These are phyloP conservation scores for Ilyonectria destructans DNA, from an alignment of 2,329 filamentous ascomycete genomes.

Conservation along the genomic window DNA sequence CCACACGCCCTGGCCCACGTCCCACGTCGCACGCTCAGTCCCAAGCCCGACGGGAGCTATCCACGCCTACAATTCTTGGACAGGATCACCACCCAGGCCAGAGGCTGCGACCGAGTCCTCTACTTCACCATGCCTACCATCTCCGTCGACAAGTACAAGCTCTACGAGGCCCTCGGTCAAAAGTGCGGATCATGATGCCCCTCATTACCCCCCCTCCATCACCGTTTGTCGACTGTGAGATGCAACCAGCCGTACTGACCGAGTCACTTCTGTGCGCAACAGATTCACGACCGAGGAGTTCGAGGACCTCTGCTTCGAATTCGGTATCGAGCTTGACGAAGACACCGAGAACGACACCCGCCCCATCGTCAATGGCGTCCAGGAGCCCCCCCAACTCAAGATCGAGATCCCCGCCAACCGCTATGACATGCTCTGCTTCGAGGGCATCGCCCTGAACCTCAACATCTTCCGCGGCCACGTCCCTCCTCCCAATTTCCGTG, in stretches of 20 bases:
- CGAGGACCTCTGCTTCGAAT: conserved; percentile 98
- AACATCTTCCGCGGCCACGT: conserved; percentile 91
- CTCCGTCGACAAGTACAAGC: conserved; percentile 93
- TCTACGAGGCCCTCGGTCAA: conserved; percentile 92
- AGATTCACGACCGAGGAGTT: conserved; percentile 95
- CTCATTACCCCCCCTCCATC: conserved; percentile 37
- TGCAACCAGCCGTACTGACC: conserved; percentile 41
- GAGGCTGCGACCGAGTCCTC: conserved; percentile 46
- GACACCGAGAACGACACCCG: conserved; percentile 86
- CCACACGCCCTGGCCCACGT: conserved; percentile 41
- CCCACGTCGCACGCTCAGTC: conserved; percentile 37
- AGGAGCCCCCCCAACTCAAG: conserved; percentile 94
- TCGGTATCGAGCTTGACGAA: conserved; percentile 97
- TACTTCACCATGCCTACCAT: conserved; percentile 89
- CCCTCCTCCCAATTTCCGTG: conserved; percentile 83
- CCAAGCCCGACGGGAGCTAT: conserved; percentile 40
- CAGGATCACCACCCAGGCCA: conserved; percentile 41
- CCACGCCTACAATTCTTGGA: conserved; percentile 39
- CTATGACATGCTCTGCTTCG: conserved; percentile 96
- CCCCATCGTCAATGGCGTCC: conserved; percentile 82
- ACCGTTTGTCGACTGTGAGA: conserved; percentile 29
- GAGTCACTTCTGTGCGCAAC: conserved; percentile 21
- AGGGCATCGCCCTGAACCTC: conserved; percentile 95
- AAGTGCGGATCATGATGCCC: conserved; percentile 70
- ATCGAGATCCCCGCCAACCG: conserved; percentile 98